Conservation (phyloP, 768 basidiomycete genomes). For the Tricholoma flavovirens region DNA sequence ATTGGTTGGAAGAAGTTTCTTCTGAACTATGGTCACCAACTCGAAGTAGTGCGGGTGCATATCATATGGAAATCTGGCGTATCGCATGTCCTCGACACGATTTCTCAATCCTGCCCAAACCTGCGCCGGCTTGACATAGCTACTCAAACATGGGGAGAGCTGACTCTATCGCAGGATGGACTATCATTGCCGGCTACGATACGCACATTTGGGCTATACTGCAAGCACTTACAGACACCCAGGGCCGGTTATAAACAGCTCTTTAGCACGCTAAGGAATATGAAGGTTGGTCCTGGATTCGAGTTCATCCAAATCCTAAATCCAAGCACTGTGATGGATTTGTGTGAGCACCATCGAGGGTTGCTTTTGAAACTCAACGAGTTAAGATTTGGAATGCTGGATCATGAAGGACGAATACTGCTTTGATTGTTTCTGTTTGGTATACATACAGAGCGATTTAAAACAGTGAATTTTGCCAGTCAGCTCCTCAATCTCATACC, state of each 20-base stretch:
- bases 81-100: background rate
- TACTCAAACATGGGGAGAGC: conserved; percentile 1
- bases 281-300: conserved; percentile 4
- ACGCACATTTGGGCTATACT: conserved; percentile 12
- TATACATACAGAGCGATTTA: background rate
- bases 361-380: conserved; percentile 4
- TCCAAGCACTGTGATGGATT: conserved; percentile 7
- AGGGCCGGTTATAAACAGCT: conserved; percentile 2
- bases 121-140: conserved; percentile 13
- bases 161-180: background rate
- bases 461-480: background rate
- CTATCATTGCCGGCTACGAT: conserved; percentile 8
- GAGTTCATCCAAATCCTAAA: conserved; percentile 10
- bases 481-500: background rate
- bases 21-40: conserved; percentile 6
- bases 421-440: background rate
- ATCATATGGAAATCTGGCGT: background rate
- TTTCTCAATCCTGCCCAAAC: conserved; percentile 8
- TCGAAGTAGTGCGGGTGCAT: conserved; percentile 10
- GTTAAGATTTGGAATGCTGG: conserved; percentile 9
- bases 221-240: conserved; percentile 4
- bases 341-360: conserved; percentile 8
- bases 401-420: conserved; percentile 12
- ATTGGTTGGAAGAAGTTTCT: conserved; percentile 2
- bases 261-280: conserved; percentile 1